Evolutionary conservation across 2,329 filamentous ascomycete species (phyloP), one percentile per base, ranked within the genome.

Genomic region (Aspergillus novofumigatus): DNA sequence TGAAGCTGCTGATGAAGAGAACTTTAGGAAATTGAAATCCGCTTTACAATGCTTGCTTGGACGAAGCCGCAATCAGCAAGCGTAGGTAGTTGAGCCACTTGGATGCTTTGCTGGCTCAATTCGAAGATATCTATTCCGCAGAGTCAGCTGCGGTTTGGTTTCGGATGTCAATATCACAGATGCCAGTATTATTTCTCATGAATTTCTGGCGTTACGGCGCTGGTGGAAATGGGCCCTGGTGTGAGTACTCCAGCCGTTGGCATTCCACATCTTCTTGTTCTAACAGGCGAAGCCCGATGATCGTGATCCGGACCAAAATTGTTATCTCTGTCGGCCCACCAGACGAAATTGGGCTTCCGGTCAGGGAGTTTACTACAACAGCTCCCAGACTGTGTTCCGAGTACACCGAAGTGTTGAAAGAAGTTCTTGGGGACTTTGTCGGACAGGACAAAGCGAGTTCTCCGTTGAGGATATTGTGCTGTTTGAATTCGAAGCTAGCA

Each of bases 21-120:
- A 89, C 67, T 90, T 90, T 65, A 73, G 83, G 59, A 87, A 87
- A 70, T 75, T 91, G 66, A 83, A 87, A 69, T 72, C 80, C 49
- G 83, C 81, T 0, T n/a, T 91, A 90, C 65, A 74, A 83, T 59
- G 82, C 86, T 35, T 91, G 88, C 66, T 81, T 88, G 70, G 79
- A 90, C 63, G 82, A 87, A 66, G 76, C 81, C 7, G 72, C 75
- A 9, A 81, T 89, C 51, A 80, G 81, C 61, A 71, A 80, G 47
- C 68, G 78, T 10, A n/a, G 87, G 86, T 2, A 74, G 81, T 5
- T n/a, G 69, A 78, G 57, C 86, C 87, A 2, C n/a, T 69, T 91
- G 44, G 69, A 79, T 20, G 69, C 80, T 4, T 71, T 89, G 9
- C 73, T 90, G n/a, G 70, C 79, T 14, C 71, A 81, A 48, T 71